Conservation (phyloP, 2,329 filamentous ascomycete genomes). For the Aspergillus intermedius region DNA sequence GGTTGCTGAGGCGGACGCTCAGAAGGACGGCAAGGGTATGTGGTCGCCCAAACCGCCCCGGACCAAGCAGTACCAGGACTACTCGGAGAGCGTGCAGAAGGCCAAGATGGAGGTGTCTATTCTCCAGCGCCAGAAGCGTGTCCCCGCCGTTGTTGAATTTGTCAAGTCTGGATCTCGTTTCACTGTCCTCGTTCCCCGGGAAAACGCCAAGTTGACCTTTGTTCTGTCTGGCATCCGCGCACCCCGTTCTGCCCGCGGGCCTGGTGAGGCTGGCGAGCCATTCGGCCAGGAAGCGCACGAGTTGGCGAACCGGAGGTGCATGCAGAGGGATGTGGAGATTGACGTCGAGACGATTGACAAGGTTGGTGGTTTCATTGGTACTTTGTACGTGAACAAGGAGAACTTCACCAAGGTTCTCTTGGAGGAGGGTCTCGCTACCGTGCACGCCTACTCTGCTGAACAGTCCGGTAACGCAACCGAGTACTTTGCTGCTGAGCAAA, state of each 20-base stretch:
- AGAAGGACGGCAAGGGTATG: slow-evolving; percentile 85
- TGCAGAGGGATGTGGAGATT: slow-evolving; percentile 93
- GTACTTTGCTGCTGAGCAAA: slow-evolving; percentile 78
- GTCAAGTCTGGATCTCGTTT: slow-evolving; percentile 97
- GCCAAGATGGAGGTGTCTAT: slow-evolving; percentile 88
- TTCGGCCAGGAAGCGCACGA: slow-evolving; percentile 94
- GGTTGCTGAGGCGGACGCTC: slow-evolving; percentile 52
- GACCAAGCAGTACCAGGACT: slow-evolving; percentile 74
- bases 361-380: slow-evolving; percentile 93
- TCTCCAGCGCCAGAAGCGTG: slow-evolving; percentile 82
- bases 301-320: slow-evolving; percentile 77
- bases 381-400: slow-evolving; percentile 86
- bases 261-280: slow-evolving; percentile 77
- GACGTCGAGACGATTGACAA: slow-evolving; percentile 95
- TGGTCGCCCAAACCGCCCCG: slow-evolving; percentile 88
- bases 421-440: slow-evolving; percentile 86
- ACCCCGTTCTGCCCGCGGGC: slow-evolving; percentile 74
- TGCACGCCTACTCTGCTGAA: slow-evolving; percentile 92
- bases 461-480: slow-evolving; percentile 86
- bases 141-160: slow-evolving; percentile 91
- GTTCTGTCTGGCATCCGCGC: slow-evolving; percentile 90
- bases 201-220: slow-evolving; percentile 90
- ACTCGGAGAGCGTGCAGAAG: slow-evolving; percentile 87
- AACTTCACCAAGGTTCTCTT: slow-evolving; percentile 90
- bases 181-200: slow-evolving; percentile 81